phyloP scores from a whole-genome alignment of 495 filamentous ascomycete species.

The Penicillium lividum region DNA sequence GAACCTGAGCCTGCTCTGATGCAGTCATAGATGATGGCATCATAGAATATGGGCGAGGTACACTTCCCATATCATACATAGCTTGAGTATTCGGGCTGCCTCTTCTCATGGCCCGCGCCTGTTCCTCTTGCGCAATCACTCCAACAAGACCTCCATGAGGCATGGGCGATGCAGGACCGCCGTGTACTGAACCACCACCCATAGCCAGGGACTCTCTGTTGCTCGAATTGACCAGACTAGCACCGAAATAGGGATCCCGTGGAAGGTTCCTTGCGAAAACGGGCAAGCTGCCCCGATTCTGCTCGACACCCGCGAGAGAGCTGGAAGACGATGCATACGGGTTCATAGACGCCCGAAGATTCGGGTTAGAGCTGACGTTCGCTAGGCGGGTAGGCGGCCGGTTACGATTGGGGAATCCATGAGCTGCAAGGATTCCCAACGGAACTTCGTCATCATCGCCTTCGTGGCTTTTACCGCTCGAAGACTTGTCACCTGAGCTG shows the following conservation, averaged over 20 bases:
- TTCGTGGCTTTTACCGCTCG: conserved; percentile 51
- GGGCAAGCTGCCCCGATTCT: conserved; percentile 58
- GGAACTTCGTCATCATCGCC: conserved; percentile 89
- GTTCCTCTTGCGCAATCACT: conserved; percentile 87
- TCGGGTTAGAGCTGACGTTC: conserved; percentile 61
- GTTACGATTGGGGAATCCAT: conserved; percentile 87
- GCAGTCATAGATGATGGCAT: conserved; percentile 42
- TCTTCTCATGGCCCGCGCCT: conserved; percentile 71
- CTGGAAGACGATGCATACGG: conserved; percentile 41
- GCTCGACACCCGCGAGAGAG: conserved; percentile 44
- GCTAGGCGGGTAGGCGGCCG: conserved; percentile 73
- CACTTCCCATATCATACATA: conserved; percentile 40
- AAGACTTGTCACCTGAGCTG: conserved; percentile 38
- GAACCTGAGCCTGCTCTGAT: conserved; percentile 74
- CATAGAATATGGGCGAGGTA: conserved; percentile 52
- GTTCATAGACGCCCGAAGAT: conserved; percentile 45
- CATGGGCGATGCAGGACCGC: conserved; percentile 40
- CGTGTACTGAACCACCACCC: conserved; percentile 59
- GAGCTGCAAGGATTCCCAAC: conserved; percentile 82
- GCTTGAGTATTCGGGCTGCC: conserved; percentile 72
- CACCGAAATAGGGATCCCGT: conserved; percentile 85
- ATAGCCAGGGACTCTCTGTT: conserved; percentile 77
- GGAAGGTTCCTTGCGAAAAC: conserved; percentile 87
- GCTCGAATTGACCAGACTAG: conserved; percentile 71
- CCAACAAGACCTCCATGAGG: conserved; percentile 76